Evolutionary conservation across 257 asterid species (phyloP), one percentile per base, ranked within the genome.

Genomic region (Apocynum venetum): DNA sequence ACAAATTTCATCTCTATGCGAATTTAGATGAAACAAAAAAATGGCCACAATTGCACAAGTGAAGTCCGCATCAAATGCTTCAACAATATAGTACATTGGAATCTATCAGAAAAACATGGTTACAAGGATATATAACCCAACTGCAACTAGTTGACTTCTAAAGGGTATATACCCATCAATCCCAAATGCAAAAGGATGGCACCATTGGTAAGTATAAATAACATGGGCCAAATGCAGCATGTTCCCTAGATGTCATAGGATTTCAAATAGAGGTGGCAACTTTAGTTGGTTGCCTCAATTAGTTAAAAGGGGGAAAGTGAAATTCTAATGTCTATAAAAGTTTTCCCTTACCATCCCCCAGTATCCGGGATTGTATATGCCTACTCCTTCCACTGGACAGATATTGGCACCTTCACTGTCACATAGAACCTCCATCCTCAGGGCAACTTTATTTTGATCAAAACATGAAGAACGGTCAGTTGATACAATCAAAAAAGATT

Each of bases 301-400:
- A 14, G 9, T 40, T 15, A 38, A 66, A 66, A 66, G 4, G 19
- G 13, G 31, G 20, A n/a, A n/a, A 7, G 9, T 38, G 51, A 17
- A 66, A 66, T 14, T 14, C 2, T 4, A 8, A 40, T 64, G 47
- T 13, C 9, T 64, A 36, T 5, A 14, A 14, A 64, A 64, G 0
- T 31, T 70, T 56, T 31, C 52, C 53, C 77, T 79, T 87, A 94
- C 98, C 97, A 94, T 94, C 89, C 97, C 98, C 98, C 98, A 92
- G 81, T 86, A 94, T 56, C 98, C 98, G 14, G 98, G 98, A 85
- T 94, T 94, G 77, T 89, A 91, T 19, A 94, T 85, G 48, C 98
- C 98, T 80, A 94, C 98, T 85, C 98, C 98, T 68, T 93, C 96
- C 77, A 84, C 70, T 1, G 96, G 96, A 80, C 98, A 94, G 25